phyloP scores from a whole-genome alignment of 2,329 filamentous ascomycete genomes.

The Cordyceps tenuipes region DNA sequence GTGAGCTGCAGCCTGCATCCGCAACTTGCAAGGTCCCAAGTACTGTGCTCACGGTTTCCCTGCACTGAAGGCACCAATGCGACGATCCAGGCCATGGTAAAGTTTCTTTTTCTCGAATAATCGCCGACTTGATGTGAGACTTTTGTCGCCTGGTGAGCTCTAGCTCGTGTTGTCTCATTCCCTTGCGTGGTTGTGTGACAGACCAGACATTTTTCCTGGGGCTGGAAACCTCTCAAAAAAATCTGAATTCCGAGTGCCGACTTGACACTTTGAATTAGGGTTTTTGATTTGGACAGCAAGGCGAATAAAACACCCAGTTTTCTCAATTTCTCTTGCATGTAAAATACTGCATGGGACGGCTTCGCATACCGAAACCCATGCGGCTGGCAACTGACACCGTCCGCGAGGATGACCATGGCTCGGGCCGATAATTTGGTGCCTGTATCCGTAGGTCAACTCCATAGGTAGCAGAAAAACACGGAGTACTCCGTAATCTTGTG shows the following conservation, averaged over 20 bases:
- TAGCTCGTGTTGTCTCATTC: neutral
- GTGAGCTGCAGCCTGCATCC: neutral
- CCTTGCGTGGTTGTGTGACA: neutral
- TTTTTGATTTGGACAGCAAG: neutral
- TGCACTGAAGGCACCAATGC: neutral
- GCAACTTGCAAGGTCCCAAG: neutral
- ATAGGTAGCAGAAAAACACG: neutral
- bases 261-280: neutral
- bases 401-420: conserved; percentile 3
- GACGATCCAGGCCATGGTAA: neutral
- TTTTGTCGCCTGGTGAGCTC: neutral
- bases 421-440: conserved; percentile 8
- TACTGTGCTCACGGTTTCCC: neutral
- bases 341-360: neutral
- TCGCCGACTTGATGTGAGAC: neutral
- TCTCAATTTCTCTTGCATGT: neutral
- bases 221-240: neutral
- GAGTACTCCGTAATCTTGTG: neutral
- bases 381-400: neutral
- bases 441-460: neutral
- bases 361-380: neutral
- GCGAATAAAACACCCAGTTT: neutral
- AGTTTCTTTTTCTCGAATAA: neutral
- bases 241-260: neutral
- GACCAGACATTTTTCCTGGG: too few species aligned